Conservation (phyloP, 192 early-diverging fungal genomes). For the Coemansia sp. region DNA sequence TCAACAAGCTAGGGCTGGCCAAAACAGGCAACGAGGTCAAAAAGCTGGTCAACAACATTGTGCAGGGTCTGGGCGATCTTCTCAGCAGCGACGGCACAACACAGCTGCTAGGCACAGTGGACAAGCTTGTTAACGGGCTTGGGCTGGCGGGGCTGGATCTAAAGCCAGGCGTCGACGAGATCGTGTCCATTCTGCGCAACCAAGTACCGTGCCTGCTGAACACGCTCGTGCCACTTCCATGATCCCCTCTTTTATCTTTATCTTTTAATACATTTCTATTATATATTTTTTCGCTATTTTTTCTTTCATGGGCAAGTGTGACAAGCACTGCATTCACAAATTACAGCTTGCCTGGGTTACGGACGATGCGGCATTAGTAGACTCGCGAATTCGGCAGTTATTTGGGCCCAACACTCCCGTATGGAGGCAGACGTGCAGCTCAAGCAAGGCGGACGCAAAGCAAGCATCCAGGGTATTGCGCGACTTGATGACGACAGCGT, state of each 20-base stretch:
- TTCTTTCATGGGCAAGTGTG: slow-evolving; percentile 30
- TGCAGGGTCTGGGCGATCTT: slow-evolving; percentile 34
- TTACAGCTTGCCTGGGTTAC: slow-evolving; percentile 19
- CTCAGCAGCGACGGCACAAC: slow-evolving; percentile 26
- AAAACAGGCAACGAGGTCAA: slow-evolving; percentile 46
- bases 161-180: slow-evolving; percentile 35
- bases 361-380: not conserved
- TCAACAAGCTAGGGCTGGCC: slow-evolving; percentile 45
- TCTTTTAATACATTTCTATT: not conserved
- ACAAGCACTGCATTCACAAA: slow-evolving; percentile 35
- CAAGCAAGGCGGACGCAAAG: not conserved
- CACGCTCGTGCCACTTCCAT: slow-evolving; percentile 39
- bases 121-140: slow-evolving; percentile 28
- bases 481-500: slow-evolving; percentile 8
- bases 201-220: slow-evolving; percentile 47
- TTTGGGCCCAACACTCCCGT: slow-evolving; percentile 17
- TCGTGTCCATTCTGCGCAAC: slow-evolving; percentile 38
- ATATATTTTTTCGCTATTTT: not conserved
- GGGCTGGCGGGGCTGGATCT: slow-evolving; percentile 41
- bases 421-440: slow-evolving; percentile 23
- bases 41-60: slow-evolving; percentile 37
- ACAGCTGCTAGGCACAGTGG: slow-evolving; percentile 28
- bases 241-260: not conserved
- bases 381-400: slow-evolving; percentile 5
- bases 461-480: not conserved